Evolutionary conservation across 305 asterid genomes (phyloP).

Genomic region (Solanum hybrid): DNA sequence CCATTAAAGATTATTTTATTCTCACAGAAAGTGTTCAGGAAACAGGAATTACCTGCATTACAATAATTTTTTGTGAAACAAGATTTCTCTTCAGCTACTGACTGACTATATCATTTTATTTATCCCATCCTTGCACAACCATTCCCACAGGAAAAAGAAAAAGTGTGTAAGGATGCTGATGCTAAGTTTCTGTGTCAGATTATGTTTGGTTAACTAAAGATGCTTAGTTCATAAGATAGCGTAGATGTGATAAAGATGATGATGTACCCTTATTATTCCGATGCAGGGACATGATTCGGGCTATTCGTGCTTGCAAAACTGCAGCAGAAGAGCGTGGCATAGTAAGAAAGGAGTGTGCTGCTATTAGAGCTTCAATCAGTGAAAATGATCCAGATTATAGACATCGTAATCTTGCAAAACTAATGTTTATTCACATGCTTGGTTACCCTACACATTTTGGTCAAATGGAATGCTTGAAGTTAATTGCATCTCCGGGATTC

Average conservation of each 20-base stretch:
- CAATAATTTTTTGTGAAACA: background rate
- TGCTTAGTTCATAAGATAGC: background rate
- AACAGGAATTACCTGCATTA: background rate
- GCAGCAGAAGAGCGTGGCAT: slow-evolving; percentile 98
- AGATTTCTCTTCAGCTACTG: background rate
- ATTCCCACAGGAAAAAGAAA: background rate
- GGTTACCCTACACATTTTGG: slow-evolving; percentile 99
- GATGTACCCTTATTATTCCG: background rate
- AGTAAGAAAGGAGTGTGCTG: slow-evolving; percentile 96
- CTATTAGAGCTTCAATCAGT: slow-evolving; percentile 83
- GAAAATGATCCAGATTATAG: slow-evolving; percentile 80
- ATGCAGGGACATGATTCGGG: slow-evolving; percentile 96
- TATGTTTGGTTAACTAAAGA: background rate
- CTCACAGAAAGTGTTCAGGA: background rate
- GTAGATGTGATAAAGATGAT: background rate
- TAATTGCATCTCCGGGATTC: slow-evolving; percentile 93
- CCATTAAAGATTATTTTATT: background rate
- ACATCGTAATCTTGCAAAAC: slow-evolving; percentile 97
- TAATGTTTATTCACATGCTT: slow-evolving; percentile 99
- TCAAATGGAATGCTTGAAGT: slow-evolving; percentile 98
- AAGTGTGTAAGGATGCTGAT: background rate
- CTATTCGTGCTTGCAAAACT: slow-evolving; percentile 91
- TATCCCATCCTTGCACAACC: background rate
- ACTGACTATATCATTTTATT: background rate
- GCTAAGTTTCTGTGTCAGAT: background rate